These are phyloP conservation scores for Theobroma grandiflorum DNA, from an alignment of 441 rosid species.

Conservation along the genomic window DNA sequence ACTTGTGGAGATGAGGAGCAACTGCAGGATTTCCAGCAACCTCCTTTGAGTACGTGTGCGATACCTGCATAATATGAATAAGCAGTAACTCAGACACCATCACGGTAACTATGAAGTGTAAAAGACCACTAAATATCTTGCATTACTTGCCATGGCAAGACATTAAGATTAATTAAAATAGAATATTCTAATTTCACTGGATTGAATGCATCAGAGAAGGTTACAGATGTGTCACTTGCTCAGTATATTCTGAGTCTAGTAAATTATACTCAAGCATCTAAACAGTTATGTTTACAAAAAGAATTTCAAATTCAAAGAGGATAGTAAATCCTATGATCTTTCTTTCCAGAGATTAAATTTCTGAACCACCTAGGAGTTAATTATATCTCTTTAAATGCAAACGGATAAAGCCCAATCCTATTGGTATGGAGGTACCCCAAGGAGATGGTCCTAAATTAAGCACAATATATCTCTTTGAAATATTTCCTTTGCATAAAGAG, in stretches of 20 bases:
- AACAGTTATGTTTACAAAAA: neutral
- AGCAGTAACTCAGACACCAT: constrained; percentile 18
- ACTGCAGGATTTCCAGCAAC: constrained; percentile 78
- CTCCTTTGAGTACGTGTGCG: constrained; percentile 81
- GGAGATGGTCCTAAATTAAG: neutral
- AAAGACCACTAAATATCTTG: constrained; percentile 5
- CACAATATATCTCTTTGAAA: constrained; percentile 5
- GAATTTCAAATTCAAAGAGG: constrained; percentile 5
- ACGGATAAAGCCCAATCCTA: neutral
- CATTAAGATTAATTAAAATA: neutral
- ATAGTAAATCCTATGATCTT: neutral
- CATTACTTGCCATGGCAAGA: neutral
- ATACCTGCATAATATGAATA: constrained; percentile 63
- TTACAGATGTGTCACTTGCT: constrained; percentile 10
- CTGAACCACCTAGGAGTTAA: constrained; percentile 6
- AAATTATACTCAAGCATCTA: neutral
- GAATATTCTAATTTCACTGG: constrained; percentile 11
- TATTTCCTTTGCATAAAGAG: constrained; percentile 10
- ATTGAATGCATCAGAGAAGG: neutral
- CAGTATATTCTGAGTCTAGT: neutral
- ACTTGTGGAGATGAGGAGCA: constrained; percentile 80
- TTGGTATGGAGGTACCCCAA: neutral
- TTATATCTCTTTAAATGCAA: constrained; percentile 13
- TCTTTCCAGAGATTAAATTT: neutral
- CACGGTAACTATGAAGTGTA: neutral